Conservation (phyloP, 78 protist species). For the Emiliania huxleyi region DNA sequence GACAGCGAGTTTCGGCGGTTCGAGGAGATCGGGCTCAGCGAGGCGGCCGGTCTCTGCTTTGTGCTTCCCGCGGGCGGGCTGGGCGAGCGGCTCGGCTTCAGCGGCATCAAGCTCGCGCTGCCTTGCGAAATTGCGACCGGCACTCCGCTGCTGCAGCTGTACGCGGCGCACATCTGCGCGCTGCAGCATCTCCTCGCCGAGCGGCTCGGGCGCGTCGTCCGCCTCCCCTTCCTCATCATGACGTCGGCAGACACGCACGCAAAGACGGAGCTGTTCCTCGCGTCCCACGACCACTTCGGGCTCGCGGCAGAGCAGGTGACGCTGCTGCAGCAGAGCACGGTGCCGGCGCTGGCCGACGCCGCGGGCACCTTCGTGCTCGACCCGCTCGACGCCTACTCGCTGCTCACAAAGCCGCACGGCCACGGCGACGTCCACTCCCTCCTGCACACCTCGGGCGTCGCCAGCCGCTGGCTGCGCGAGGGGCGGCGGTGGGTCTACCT, state of each 20-base stretch:
- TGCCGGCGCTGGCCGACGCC: constrained; percentile 36
- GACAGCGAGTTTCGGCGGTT: background rate
- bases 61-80: constrained; percentile 59
- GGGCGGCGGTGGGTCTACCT: constrained; percentile 3
- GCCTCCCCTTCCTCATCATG: constrained; percentile 58
- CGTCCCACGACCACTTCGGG: constrained; percentile 52
- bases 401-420: constrained; percentile 70
- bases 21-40: background rate
- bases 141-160: constrained; percentile 38
- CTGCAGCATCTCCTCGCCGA: constrained; percentile 25
- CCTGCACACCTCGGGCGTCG: constrained; percentile 27
- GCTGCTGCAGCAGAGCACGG: constrained; percentile 48
- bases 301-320: constrained; percentile 35
- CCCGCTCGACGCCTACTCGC: background rate
- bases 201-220: background rate
- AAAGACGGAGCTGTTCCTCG: constrained; percentile 33
- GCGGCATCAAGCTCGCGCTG: constrained; percentile 60
- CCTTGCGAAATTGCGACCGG: constrained; percentile 41
- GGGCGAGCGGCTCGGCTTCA: constrained; percentile 62
- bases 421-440: constrained; percentile 77
- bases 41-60: background rate
- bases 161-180: constrained; percentile 40
- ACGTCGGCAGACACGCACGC: constrained; percentile 61
- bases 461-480: background rate
- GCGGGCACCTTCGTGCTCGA: constrained; percentile 26